Evolutionary conservation across 202 grass and related monocot species (phyloP), one percentile per base, ranked within the genome.

Genomic region (Elaeis oleifera): DNA sequence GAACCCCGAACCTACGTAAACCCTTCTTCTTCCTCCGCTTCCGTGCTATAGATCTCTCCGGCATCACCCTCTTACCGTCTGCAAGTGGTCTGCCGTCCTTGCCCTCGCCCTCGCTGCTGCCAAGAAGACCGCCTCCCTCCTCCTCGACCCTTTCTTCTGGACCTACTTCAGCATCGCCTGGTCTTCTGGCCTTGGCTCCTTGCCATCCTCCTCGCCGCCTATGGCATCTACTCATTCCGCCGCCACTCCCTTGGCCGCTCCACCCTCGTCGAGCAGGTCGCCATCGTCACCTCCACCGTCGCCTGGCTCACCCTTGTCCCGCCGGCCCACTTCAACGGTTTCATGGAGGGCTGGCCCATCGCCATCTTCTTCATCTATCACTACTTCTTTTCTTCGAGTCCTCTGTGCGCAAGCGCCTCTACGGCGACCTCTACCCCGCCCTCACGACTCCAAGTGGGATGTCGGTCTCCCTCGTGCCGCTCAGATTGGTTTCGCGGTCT

Each of bases 371-470:
- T 73, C 49, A 50, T 63, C 20, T 73, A 73, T 29, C 59, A 73
- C 6, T 73, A 73, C 26, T 73, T 73, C 59, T 73, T 73, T 73
- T 73, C 70, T 73, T 73, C 70, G 70, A 73, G 59, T 36, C 50
- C 15, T 63, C 70, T 49, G 59, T 73, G 6, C 70, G 70, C 59
- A 60, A 28, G 51, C 70, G 70, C 50, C 59, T 73, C 59, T 73
- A 73, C 19, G 70, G 70, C 5, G 70, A 73, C 19, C 70, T 73
- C 59, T 73, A 73, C 50, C 59, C 70, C 70, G 70, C 19, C 14
- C 18, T n/a, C 59, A 73, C 50, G 70, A 73, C 27, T 26, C 70
- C 50, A 73, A 73, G 70, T 73, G 70, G 70, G 51, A 63, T 51
- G 28, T 73, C 18, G 5, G 25, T 18, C 58, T 73, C 28, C 59